phyloP scores from a whole-genome alignment of 306 rosid genomes.

The Vicia sativa region DNA sequence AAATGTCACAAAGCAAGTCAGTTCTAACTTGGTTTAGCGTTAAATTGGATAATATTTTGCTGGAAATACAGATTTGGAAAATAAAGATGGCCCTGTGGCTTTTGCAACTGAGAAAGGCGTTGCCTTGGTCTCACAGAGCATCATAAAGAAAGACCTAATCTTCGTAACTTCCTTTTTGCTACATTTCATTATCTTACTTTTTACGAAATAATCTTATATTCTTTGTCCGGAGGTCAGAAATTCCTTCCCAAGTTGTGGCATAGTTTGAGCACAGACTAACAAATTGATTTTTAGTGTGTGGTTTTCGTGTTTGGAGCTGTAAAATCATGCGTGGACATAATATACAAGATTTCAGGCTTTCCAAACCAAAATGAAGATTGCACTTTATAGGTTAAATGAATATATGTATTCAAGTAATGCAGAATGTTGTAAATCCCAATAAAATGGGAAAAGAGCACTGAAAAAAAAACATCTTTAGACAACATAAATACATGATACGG shows the following conservation, averaged over 20 bases:
- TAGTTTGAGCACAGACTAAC: constrained; percentile 41
- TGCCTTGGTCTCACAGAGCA: constrained; percentile 53
- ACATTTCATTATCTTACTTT: constrained; percentile 20
- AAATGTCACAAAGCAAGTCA: constrained; percentile 60
- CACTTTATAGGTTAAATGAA: constrained; percentile 16
- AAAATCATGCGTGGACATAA: constrained; percentile 22
- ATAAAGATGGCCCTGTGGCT: constrained; percentile 81
- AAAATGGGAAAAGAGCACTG: constrained; percentile 26
- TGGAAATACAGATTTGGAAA: constrained; percentile 74
- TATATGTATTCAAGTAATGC: constrained; percentile 16
- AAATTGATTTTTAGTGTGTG: constrained; percentile 23
- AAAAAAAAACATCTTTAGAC: constrained; percentile 26
- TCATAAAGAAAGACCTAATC: constrained; percentile 14
- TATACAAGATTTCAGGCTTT: constrained; percentile 19
- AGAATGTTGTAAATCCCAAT: constrained; percentile 41
- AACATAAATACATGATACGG: constrained; percentile 11
- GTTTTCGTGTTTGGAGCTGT: constrained; percentile 24
- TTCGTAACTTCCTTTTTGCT: constrained; percentile 27
- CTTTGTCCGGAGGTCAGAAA: constrained; percentile 52
- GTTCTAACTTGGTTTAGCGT: constrained; percentile 55
- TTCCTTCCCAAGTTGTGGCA: constrained; percentile 28
- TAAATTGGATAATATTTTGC: constrained; percentile 56
- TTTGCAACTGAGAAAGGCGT: constrained; percentile 57
- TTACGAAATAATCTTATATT: constrained; percentile 43
- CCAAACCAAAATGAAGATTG: constrained; percentile 11